Evolutionary conservation across 495 filamentous ascomycete genomes (phyloP), one percentile per base, ranked within the genome.

Genomic region (Neurospora sp.): DNA sequence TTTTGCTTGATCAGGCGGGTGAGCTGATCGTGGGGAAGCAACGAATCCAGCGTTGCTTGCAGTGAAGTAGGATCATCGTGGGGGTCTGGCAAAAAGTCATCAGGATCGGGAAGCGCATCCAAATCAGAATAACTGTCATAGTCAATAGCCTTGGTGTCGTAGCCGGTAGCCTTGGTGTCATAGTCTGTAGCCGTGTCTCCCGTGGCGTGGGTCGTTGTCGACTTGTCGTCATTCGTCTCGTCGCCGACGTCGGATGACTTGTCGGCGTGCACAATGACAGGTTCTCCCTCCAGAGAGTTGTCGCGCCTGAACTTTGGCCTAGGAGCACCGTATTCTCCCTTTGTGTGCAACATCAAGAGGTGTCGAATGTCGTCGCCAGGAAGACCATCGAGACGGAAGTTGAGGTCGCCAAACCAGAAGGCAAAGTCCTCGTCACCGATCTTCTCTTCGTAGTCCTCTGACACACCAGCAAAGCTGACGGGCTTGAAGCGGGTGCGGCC

Each of bases 371-470:
- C 96, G 68, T 93, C 93, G 0, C 93, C 94, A 0, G 96, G 91
- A 6, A 98, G 88, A 68, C 90, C 91, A 61, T 97, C 94, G 1
- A 99, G 85, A 41, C 96, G 87, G 77, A 97, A 99, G 80, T 99
- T 99, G 10, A 99, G 85, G 81, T 99, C 96, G 27, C 96, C 96
- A 79, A 97, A 94, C 93, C 94, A 98, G 76, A 98, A 97, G 2
- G 90, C 87, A 81, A 97, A 94, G 78, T 98, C 96, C 73, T 95
- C 94, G 68, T 94, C 90, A 2, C 93, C 94, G 73, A 99, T 90
- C n/a, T 82, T 83, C 74, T 97, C 93, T 12, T 82, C 83, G 1
- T 80, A 80, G 41, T 86, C 85, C 39, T 86, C 84, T 10, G 81
- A 84, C 11, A 89, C 84, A 11, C 87, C 85, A 4, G 86, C 85